Percentiles rank a stretch among this genome's conserved stretches.
These are phyloP conservation scores for Pseudogymnoascus verrucosus DNA, from an alignment of 2,329 filamentous ascomycete genomes.

Conservation along the genomic window DNA sequence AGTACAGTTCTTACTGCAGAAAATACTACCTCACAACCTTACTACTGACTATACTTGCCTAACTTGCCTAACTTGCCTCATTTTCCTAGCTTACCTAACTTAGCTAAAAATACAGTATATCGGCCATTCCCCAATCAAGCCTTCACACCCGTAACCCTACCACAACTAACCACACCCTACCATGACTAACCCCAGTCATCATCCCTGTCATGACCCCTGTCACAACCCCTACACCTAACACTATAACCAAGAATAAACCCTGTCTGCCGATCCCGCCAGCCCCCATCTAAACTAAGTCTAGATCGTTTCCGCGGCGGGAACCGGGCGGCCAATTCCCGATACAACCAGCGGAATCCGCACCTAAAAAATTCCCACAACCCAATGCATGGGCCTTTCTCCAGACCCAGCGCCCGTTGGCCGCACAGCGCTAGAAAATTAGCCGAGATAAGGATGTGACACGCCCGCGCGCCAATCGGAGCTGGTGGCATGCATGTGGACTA, in stretches of 20 bases:
- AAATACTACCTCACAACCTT: background rate
- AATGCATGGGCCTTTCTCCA: background rate
- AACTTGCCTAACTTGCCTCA: too few species aligned
- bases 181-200: too few species aligned
- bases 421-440: background rate
- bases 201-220: background rate
- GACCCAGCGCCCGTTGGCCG: background rate
- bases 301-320: background rate
- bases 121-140: background rate
- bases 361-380: background rate
- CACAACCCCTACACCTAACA: background rate
- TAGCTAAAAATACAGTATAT: background rate
- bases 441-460: constrained; percentile 3
- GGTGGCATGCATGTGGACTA: background rate
- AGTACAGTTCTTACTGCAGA: background rate
- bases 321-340: background rate
- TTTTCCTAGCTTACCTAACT: background rate
- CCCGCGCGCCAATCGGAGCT: background rate
- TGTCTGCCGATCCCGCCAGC: background rate
- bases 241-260: background rate
- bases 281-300: background rate
- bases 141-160: background rate
- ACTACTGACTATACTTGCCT: background rate
- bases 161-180: background rate
- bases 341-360: background rate